Percentiles rank a stretch among this genome's conserved stretches.
phyloP scores from a whole-genome alignment of 371 early-diverging fungal species.

The Lichtheimia hyalospora region DNA sequence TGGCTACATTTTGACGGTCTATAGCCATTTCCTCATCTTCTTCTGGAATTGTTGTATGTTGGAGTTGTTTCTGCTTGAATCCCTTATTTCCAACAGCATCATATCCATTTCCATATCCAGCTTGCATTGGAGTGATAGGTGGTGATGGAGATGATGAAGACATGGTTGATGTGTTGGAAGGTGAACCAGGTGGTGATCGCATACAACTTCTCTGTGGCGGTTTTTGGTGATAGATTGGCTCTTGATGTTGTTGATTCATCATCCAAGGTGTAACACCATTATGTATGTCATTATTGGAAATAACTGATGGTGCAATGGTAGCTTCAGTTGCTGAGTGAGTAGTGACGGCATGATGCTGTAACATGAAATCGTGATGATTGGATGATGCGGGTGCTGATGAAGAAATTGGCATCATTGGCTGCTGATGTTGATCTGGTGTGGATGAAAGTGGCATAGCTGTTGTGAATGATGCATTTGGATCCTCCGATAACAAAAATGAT shows the following conservation, averaged over 20 bases:
- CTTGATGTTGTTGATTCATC: neutral
- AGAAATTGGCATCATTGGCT: neutral
- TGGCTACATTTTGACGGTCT: constrained; percentile 3
- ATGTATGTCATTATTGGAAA: constrained; percentile 2
- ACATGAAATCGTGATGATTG: constrained; percentile 2
- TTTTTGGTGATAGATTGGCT: too few relatives aligned
- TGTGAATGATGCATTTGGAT: neutral
- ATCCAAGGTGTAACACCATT: constrained; percentile 1
- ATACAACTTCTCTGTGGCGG: too few relatives aligned
- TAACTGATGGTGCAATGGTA: neutral
- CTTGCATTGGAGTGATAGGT: constrained; percentile 29
- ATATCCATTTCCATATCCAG: constrained; percentile 1
- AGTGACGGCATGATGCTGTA: neutral
- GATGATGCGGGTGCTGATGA: constrained; percentile 5
- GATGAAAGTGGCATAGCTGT: neutral
- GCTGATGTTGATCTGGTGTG: neutral
- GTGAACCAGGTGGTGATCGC: constrained; percentile 19
- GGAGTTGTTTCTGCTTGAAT: neutral
- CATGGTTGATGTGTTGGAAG: constrained; percentile 22
- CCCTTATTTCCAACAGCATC: neutral
- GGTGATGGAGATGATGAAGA: constrained; percentile 38
- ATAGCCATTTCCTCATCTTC: constrained; percentile 39
- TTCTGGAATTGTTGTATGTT: constrained; percentile 46
- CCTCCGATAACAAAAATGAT: constrained; percentile 1
- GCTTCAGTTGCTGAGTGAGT: neutral